Evolutionary conservation across 768 basidiomycete species (phyloP), one percentile per base, ranked within the genome.

Genomic region (Daedalea quercina): DNA sequence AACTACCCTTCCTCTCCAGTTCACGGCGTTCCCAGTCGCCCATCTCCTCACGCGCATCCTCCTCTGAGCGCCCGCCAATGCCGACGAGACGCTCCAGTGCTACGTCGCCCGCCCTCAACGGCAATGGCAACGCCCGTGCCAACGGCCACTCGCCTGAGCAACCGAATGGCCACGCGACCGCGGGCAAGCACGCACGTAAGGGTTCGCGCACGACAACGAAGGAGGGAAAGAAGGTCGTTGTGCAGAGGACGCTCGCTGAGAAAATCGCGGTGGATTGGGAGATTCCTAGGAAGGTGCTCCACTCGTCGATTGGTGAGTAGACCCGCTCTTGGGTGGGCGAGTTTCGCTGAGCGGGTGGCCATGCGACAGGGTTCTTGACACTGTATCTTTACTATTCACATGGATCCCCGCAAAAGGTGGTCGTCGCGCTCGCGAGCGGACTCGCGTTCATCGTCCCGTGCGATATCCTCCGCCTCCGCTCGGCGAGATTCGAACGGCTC

Each of bases 231-330:
- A 20, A 28, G 17, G 19, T 13, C 9, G 33, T 24, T 4, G 23
- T 28, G 24, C 13, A 15, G 19, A 6, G 12, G 4, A 12, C 25
- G 6, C 4, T 42, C 19, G 40, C 54, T 2, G 22, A 44, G 17
- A 52, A 49, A 17, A 52, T 47, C 3, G 47, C 56, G 8, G 60
- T 89, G 26, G 87, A 94, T 69, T 93, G 87, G 84, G 94, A 96
- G 69, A 84, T 96, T 47, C 94, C 94, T 0, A 72, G 94, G 57
- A 96, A 96, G 68, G 69, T 80, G 9, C 66, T 96, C 42, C 94
- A 96, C 68, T 87, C 88, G 12, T 90, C 87, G 3, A 95, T 95
- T 55, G 93, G 92, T 90, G 37, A 26, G 84, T 75, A 49, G 17
- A 41, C 47, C 47, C 26, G 48, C 22, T 46, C 34, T 34, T 24